Percentiles rank a stretch among this genome's conserved stretches.
Evolutionary conservation across 441 rosid species (phyloP).

Genomic region (Biscutella laevigata): DNA sequence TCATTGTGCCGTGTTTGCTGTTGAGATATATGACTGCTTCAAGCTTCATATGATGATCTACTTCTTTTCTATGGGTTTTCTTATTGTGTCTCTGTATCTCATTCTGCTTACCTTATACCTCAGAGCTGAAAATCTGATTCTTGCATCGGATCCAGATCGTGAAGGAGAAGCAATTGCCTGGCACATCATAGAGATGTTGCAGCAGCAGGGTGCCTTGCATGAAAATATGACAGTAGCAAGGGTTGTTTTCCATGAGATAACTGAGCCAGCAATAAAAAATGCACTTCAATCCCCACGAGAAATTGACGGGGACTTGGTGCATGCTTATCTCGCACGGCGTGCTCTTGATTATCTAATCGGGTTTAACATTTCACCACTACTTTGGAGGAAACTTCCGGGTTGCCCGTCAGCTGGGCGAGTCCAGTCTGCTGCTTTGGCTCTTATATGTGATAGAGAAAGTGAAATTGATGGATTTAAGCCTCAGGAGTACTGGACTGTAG

Average conservation of each 20-base stretch:
- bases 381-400: constrained; percentile 97
- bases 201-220: constrained; percentile 80
- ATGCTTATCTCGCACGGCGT: constrained; percentile 90
- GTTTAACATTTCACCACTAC: constrained; percentile 83
- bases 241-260: constrained; percentile 91
- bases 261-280: constrained; percentile 73
- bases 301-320: constrained; percentile 77
- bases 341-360: constrained; percentile 98
- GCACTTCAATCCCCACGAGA: constrained; percentile 80
- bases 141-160: constrained; percentile 99
- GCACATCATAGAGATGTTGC: constrained; percentile 98
- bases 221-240: constrained; percentile 67
- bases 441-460: constrained; percentile 83
- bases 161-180: constrained; percentile 99
- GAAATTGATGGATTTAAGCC: constrained; percentile 84
- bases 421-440: constrained; percentile 93
- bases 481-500: constrained; percentile 78
- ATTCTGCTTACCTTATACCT: constrained; percentile 35
- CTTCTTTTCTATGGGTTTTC: constrained; percentile 5
- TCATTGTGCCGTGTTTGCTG: constrained; percentile 7
- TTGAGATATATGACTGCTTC: constrained; percentile 11
- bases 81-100: constrained; percentile 28
- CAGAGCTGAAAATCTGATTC: constrained; percentile 94
- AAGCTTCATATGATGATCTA: constrained; percentile 17
- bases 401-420: constrained; percentile 98